These are phyloP conservation scores for Venturia pyrina DNA, from an alignment of 2,329 filamentous ascomycete species.

Conservation along the genomic window DNA sequence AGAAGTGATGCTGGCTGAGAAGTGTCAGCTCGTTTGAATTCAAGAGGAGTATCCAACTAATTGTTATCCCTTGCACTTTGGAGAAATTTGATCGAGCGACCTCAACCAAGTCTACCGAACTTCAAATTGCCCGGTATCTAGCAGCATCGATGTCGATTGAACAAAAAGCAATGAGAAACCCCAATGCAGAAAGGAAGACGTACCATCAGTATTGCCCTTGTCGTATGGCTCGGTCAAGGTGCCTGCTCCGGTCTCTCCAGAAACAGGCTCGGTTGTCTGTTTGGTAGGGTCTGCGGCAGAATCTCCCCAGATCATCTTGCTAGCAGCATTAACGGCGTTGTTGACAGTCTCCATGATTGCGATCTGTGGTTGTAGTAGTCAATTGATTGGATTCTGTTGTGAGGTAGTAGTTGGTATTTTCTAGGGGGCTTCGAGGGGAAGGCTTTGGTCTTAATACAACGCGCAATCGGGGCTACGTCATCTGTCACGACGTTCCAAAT, in stretches of 20 bases:
- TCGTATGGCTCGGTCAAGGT: conserved; percentile 65
- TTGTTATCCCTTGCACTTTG: neutral
- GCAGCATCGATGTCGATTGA: too few species aligned
- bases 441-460: too few species aligned
- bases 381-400: neutral
- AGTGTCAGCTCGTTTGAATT: conserved; percentile 2
- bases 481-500: neutral
- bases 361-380: neutral
- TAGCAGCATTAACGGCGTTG: conserved; percentile 25
- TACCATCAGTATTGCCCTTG: conserved; percentile 61
- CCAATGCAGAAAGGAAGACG: conserved; percentile 14
- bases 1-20: neutral
- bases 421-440: neutral
- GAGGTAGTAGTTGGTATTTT: neutral
- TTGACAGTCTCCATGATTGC: conserved; percentile 28
- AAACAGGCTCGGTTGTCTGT: conserved; percentile 55
- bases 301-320: conserved; percentile 29
- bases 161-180: too few species aligned
- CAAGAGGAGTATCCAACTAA: neutral
- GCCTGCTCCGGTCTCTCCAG: conserved; percentile 59
- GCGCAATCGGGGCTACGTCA: neutral
- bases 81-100: neutral
- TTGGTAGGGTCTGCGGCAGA: conserved; percentile 11
- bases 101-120: too few species aligned
- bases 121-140: too few species aligned